Evolutionary conservation across 129 eudicot species (phyloP).

Genomic region (Helianthus annuus): DNA sequence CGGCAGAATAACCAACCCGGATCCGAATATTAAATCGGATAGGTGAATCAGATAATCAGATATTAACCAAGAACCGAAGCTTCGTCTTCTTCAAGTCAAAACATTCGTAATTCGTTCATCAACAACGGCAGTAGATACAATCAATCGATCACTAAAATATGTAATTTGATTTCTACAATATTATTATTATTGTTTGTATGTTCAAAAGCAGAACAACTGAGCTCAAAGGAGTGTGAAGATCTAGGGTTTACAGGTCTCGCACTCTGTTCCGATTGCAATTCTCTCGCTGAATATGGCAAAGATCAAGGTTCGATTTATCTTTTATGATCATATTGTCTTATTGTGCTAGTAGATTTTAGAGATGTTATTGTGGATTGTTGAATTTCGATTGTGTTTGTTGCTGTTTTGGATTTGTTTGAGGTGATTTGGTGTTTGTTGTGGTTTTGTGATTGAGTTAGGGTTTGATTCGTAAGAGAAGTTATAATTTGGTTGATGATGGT

Average conservation of each 20-base stretch:
- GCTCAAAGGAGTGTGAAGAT: slow-evolving; percentile 76
- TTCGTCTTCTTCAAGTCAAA: slow-evolving; percentile 31
- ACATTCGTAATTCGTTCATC: slow-evolving; percentile 15
- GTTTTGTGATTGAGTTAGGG: not conserved
- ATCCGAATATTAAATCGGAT: slow-evolving; percentile 5
- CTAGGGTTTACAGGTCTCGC: slow-evolving; percentile 96
- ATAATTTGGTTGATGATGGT: not conserved
- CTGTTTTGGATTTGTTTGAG: not conserved
- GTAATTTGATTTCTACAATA: slow-evolving; percentile 8
- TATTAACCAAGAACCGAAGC: not conserved
- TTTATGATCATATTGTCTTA: not conserved
- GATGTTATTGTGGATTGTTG: not conserved
- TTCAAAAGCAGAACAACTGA: slow-evolving; percentile 45
- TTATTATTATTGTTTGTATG: slow-evolving; percentile 15
- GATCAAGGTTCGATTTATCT: slow-evolving; percentile 59
- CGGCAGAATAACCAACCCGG: not conserved
- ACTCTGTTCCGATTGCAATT: slow-evolving; percentile 89
- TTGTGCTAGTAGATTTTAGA: not conserved
- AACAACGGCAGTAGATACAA: not conserved
- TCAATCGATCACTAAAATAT: slow-evolving; percentile 19
- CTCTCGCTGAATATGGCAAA: slow-evolving; percentile 78
- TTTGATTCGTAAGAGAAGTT: not conserved
- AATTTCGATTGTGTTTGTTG: slow-evolving; percentile 1
- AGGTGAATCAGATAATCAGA: not conserved
- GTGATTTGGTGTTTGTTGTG: slow-evolving; percentile 14